These are phyloP conservation scores for Nyctanthes arbortristis DNA, from an alignment of 257 asterid genomes.

Conservation along the genomic window DNA sequence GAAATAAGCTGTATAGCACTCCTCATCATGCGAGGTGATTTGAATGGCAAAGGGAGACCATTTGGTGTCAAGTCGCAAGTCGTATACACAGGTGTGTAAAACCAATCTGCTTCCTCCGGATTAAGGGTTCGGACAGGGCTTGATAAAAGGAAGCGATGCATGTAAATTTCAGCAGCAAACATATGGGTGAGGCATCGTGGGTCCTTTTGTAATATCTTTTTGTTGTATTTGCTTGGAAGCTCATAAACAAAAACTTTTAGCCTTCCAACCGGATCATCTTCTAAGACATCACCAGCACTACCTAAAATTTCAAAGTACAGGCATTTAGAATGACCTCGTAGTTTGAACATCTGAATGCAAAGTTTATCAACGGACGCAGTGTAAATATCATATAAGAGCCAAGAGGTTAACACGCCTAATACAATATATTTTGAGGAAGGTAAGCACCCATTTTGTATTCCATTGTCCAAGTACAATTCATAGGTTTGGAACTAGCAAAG, in stretches of 20 bases:
- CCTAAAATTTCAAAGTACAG: slow-evolving; percentile 29
- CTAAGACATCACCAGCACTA: slow-evolving; percentile 77
- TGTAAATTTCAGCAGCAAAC: slow-evolving; percentile 92
- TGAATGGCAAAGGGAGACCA: slow-evolving; percentile 80
- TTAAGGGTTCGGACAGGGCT: slow-evolving; percentile 78
- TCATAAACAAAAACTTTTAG: slow-evolving; percentile 77
- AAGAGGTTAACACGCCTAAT: background rate
- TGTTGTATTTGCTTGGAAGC: slow-evolving; percentile 91
- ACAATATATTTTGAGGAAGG: too few relatives aligned
- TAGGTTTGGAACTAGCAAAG: background rate
- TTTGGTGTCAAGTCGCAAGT: slow-evolving; percentile 87
- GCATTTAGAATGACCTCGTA: slow-evolving; percentile 2
- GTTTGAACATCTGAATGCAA: background rate
- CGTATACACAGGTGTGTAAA: slow-evolving; percentile 73
- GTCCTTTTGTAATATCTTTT: slow-evolving; percentile 78
- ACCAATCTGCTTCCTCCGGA: slow-evolving; percentile 91
- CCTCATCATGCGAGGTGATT: slow-evolving; percentile 82
- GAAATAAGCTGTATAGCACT: slow-evolving; percentile 82
- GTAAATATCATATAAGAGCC: background rate
- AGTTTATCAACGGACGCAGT: background rate
- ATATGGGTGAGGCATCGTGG: slow-evolving; percentile 80
- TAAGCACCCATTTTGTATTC: background rate
- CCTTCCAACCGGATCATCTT: slow-evolving; percentile 80
- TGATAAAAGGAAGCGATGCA: slow-evolving; percentile 73
- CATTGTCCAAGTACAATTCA: background rate